Base-by-base conservation (phyloP, 2,329 filamentous ascomycete genomes). In the Talaromyces sp. region DNA sequence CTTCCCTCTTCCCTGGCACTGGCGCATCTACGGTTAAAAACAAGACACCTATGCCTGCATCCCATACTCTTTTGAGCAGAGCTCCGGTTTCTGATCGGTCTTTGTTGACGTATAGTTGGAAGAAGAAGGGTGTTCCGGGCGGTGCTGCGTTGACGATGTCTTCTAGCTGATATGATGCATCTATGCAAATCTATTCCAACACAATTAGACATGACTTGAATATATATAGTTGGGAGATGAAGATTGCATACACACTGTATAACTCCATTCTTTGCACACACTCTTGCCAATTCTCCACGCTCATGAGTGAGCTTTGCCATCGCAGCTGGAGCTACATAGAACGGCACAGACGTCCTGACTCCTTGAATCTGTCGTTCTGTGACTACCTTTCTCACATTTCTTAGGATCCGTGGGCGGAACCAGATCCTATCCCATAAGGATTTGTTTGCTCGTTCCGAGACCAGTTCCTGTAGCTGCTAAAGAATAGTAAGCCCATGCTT, bases 381-480 rank as follows among this genome's bases (percentile, higher is more conserved):
- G 27, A 13, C 27, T 27, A 27, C 25, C 4, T 51, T 27, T 27
- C 47, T 51, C 47, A 51, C 47, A 8, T 66, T 76, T 34, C 77
- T 74, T 2, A 82, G 71, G 22, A 82, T 74, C 17, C 83, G 76
- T 4, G 83, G 83, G 7, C 82, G 75, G 47, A 84, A 77, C 70
- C 76, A 77, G 34, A 84, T 76, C n/a, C 78, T 77, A 4, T 47
- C 25, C 43, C 76, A 75, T 61, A 80, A 82, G 63, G 78, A 75
- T 6, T 73, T 72, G 40, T 71, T 72, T 67, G 83, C 83, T 25
- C 77, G 71, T 31, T 76, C 75, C 60, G 81, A 84, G 31, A 80
- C 72, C 58, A 81, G 79, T 54, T 84, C 80, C 80, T 0, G 83
- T 84, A 0, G 82, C 82, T 1, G 81, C 83, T 1, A 79, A 81